A percentile compares a stretch with the other conserved stretches of the same genome.
These are phyloP conservation scores for Candida albicans DNA, from an alignment of 1,139 yeast species.

Conservation along the genomic window DNA sequence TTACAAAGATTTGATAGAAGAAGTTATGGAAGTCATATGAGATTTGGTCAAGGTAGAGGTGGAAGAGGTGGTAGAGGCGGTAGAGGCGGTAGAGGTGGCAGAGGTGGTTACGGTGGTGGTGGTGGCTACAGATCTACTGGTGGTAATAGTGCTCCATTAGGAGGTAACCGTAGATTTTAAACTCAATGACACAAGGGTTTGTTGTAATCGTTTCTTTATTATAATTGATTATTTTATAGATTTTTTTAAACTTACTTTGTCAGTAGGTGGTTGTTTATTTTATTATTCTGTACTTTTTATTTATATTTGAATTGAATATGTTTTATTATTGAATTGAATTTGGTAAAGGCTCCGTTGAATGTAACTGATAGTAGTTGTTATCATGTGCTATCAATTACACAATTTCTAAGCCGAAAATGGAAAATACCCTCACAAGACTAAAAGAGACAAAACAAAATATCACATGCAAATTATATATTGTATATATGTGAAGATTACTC, in stretches of 20 bases:
- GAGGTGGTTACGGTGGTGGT: constrained; percentile 29
- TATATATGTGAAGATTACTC: background rate
- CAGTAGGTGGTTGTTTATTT: background rate
- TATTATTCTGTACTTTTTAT: too few relatives aligned
- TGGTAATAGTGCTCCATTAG: constrained; percentile 32
- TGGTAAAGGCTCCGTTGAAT: too few relatives aligned
- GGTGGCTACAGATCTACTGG: constrained; percentile 33
- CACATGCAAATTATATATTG: background rate
- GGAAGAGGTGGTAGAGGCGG: constrained; percentile 55
- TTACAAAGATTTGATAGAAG: constrained; percentile 58
- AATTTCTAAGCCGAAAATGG: too few relatives aligned
- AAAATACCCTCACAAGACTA: background rate
- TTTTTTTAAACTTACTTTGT: background rate
- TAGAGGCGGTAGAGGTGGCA: constrained; percentile 29
- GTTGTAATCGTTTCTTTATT: constrained; percentile 1
- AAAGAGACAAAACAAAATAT: background rate
- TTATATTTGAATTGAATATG: too few relatives aligned
- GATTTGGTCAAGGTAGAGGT: constrained; percentile 56
- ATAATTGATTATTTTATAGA: constrained; percentile 1
- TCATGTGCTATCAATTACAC: too few relatives aligned
- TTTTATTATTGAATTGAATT: too few relatives aligned
- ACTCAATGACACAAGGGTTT: background rate
- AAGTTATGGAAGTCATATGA: constrained; percentile 53
- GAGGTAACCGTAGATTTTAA: constrained; percentile 31
- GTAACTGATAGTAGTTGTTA: too few relatives aligned